Evolutionary conservation across 345 rosid genomes (phyloP).

Genomic region (Kernera saxatilis): DNA sequence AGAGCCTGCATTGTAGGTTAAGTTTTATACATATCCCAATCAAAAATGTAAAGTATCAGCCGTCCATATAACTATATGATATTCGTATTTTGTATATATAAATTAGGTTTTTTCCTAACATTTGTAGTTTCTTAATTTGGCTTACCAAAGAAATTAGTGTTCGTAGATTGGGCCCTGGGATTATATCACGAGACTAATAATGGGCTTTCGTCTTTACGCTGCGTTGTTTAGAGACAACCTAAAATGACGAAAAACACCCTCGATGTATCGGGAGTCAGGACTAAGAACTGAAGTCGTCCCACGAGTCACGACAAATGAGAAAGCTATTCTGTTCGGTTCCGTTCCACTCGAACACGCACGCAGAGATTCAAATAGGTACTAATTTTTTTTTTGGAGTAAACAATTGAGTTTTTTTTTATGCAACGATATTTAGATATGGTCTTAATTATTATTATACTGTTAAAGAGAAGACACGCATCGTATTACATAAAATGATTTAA

Average conservation of each 20-base stretch:
- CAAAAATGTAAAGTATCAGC: too few relatives aligned
- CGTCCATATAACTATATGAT: too few relatives aligned
- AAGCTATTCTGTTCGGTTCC: neutral
- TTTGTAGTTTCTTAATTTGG: too few relatives aligned
- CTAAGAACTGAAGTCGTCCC: too few relatives aligned
- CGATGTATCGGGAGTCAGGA: neutral
- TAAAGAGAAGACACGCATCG: too few relatives aligned
- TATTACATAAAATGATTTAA: too few relatives aligned
- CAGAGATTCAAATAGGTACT: neutral
- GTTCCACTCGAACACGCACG: neutral
- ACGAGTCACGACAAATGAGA: neutral
- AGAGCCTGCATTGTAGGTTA: too few relatives aligned
- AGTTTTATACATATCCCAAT: too few relatives aligned
- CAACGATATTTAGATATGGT: neutral
- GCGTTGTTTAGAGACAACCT: neutral
- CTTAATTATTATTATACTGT: neutral
- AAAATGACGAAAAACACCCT: slow-evolving; percentile 2
- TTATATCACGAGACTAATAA: neutral
- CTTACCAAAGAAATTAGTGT: neutral
- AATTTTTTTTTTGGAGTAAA: neutral
- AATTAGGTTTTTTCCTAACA: too few relatives aligned
- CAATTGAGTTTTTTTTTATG: neutral
- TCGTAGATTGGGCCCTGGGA: neutral
- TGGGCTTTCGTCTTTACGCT: neutral
- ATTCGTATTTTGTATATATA: too few relatives aligned